Conservation (phyloP, 1,139 yeast species). For the Hansenula anomala region DNA sequence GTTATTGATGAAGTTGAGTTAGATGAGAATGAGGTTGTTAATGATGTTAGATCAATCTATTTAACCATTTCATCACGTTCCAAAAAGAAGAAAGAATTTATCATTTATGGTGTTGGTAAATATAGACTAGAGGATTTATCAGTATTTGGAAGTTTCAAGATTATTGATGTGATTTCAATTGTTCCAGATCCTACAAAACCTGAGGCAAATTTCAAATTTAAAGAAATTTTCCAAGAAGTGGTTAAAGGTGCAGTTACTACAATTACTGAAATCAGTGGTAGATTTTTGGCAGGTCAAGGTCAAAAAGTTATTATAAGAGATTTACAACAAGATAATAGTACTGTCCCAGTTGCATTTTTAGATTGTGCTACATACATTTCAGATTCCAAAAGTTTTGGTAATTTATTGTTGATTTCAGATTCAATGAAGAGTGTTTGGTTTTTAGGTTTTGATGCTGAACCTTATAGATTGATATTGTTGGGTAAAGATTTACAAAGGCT, state of each 20-base stretch:
- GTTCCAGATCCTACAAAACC: constrained; percentile 91
- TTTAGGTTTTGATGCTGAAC: constrained; percentile 92
- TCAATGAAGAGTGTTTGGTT: constrained; percentile 75
- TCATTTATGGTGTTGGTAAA: constrained; percentile 76
- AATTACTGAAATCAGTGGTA: constrained; percentile 76
- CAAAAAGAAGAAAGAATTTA: constrained; percentile 57
- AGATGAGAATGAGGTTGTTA: constrained; percentile 60
- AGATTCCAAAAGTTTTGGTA: constrained; percentile 80
- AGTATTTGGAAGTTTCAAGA: constrained; percentile 72
- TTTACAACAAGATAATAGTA: constrained; percentile 71
- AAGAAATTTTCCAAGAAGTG: constrained; percentile 69
- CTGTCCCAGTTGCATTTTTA: constrained; percentile 89
- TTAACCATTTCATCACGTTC: constrained; percentile 41
- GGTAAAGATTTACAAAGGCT: constrained; percentile 69
- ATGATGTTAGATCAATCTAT: constrained; percentile 28
- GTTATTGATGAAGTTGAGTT: constrained; percentile 68
- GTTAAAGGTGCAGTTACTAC: constrained; percentile 84
- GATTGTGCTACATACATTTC: constrained; percentile 79
- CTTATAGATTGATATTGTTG: constrained; percentile 75
- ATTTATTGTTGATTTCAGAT: constrained; percentile 76
- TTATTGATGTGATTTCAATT: constrained; percentile 74
- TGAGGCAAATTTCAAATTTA: constrained; percentile 75
- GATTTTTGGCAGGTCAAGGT: constrained; percentile 83
- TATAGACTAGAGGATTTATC: constrained; percentile 80
- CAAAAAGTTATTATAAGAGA: constrained; percentile 81